Evolutionary conservation across 192 early-diverging fungal genomes (phyloP), one percentile per base, ranked within the genome.

Genomic region (Backusella liffmaniae): DNA sequence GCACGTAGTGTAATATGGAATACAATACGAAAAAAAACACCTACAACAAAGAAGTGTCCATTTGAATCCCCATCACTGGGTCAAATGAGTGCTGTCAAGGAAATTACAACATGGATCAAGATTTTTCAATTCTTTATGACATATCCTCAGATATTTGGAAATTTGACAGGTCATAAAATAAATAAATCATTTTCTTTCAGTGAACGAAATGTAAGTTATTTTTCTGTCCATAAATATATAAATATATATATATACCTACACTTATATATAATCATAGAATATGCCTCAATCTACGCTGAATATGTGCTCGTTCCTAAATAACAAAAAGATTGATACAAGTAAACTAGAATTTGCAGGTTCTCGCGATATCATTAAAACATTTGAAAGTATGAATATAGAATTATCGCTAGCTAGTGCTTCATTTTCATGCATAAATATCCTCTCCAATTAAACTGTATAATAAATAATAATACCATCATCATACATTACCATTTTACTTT

Each of bases 51-150:
- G 12, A 62, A 62, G 26, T 26, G 26, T 4, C 23, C 29, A 2
- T 62, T 62, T 26, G 56, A 62, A 9, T 29, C 56, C 56, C 26
- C 56, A 2, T 62, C 56, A 0, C 16, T 49, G 6, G 18, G 18
- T 30, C 70, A 71, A 26, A 29, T 71, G 18, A 44, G 16, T 26
- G 41, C 42, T 0, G 70, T 71, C 13, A 46, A 71, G 26, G 44
- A 71, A 3, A 71, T 29, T 30, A 44, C 41, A 30, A 71, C 41
- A 8, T 71, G 70, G 70, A 71, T 71, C 21, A 71, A 49, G 13
- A 71, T 71, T 16, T 71, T 71, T 26, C 26, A 32, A 16, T 71
- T 71, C 18, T 46, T 71, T 41, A 71, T 71, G 70, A 18, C 13
- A 3, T 32, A 71, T 32, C 70, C 70, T 12, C 39, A 71, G 29